These are phyloP conservation scores for Zygnema cylindricum DNA, from an alignment of 139 green algal genomes.

Conservation along the genomic window DNA sequence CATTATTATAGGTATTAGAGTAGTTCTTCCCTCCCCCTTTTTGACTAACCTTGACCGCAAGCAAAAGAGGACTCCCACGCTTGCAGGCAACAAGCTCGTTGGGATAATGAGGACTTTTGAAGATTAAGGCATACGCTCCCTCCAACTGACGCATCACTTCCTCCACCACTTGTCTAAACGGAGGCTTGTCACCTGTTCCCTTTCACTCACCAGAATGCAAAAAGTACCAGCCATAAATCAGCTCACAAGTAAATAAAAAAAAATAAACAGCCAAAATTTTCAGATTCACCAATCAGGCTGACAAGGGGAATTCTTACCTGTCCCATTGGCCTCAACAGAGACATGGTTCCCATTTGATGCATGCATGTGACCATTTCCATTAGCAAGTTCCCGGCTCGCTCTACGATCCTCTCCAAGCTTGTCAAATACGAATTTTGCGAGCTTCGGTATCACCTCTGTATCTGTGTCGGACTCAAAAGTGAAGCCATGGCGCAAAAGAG, in stretches of 20 bases:
- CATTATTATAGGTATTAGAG: too few relatives aligned
- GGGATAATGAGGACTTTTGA: conserved; percentile 94
- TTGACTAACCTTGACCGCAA: conserved; percentile 78
- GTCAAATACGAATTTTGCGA: conserved; percentile 91
- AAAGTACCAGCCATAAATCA: too few relatives aligned
- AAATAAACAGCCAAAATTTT: too few relatives aligned
- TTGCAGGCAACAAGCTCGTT: conserved; percentile 96
- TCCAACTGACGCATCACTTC: conserved; percentile 95
- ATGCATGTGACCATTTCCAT: not conserved
- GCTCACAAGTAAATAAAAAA: too few relatives aligned
- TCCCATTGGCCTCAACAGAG: not conserved
- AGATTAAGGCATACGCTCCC: conserved; percentile 93
- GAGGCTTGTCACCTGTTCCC: not conserved
- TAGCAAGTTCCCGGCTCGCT: not conserved
- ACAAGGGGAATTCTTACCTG: not conserved
- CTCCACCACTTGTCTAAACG: conserved; percentile 86
- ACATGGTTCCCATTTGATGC: not conserved
- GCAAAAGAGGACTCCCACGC: conserved; percentile 88
- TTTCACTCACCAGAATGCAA: not conserved
- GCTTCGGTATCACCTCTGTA: conserved; percentile 99
- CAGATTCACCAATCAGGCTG: too few relatives aligned
- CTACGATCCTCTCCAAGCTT: conserved; percentile 56
- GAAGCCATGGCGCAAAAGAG: conserved; percentile 76
- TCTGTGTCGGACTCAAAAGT: conserved; percentile 95
- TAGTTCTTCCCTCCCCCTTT: too few relatives aligned